Evolutionary conservation across 148 eudicot genomes (phyloP), one percentile per base, ranked within the genome.

Genomic region (Rhododendron kiyosumense): DNA sequence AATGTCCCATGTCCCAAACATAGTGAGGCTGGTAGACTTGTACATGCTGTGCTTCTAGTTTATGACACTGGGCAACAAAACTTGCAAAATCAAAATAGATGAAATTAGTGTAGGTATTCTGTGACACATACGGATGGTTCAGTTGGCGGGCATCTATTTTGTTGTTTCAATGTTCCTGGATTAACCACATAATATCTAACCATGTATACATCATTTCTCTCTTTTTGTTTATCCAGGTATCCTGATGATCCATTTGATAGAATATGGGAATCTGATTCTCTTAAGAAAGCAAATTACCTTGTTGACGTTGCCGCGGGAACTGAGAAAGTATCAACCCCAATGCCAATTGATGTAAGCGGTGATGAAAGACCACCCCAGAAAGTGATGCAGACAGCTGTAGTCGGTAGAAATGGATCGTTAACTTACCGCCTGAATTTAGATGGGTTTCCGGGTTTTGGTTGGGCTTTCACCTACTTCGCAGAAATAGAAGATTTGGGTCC

Each of bases 241-340:
- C 99, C 99, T 49, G 98, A 97, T 92, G 99, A 97, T 85, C 98
- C 98, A 76, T 97, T 90, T 92, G 99, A 97, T 87, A 94, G 99
- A 90, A 93, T 97, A 88, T 97, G 99, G 99, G 91, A 93, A 85
- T 97, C 99, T 46, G 98, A 97, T 89, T 93, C 92, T 10, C 59
- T 93, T 17, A 94, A 90, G 88, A 97, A 89, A 92, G 93, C 99
- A 80, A 97, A 97, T 78, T 97, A 92, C 89, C 94, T 97, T 77
- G 99, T 97, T 86, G 98, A 95, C 84, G 95, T 97, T 91, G 98
- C 99, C 78, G 90, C 92, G 51, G 99, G 99, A 85, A 97, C 99
- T 67, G 96, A 93, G 79, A 91, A 88, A 88, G 88, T 95, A 82
- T 95, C 99, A 7, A 95, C 99, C 52, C 77, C 63, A 63, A 87